Conservation (phyloP, 352 stramenopile species). For the Globisporangium sylvaticum region DNA sequence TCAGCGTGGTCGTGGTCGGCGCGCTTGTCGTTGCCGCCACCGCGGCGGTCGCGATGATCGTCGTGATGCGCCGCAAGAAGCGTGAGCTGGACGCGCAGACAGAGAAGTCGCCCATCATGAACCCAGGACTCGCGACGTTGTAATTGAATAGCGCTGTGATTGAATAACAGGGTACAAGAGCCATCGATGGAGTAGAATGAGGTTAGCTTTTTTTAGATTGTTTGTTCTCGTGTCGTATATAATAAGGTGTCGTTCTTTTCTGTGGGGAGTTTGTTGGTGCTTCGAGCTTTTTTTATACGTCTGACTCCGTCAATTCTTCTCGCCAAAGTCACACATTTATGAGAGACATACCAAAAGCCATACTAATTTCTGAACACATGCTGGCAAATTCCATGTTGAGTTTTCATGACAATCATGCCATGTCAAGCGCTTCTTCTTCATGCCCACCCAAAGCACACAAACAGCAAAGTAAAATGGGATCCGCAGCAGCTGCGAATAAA, state of each 20-base stretch:
- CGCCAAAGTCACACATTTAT: no score
- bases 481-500: neutral
- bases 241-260: no score
- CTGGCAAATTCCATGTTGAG: neutral
- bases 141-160: no score
- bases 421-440: neutral
- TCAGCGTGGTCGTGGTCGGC: conserved; percentile 15
- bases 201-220: no score
- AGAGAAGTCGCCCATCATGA: conserved; percentile 24
- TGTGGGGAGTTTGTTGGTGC: no score
- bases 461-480: neutral
- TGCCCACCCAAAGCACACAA: neutral
- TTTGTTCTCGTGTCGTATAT: no score
- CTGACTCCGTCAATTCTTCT: no score
- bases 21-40: conserved; percentile 16
- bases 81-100: conserved; percentile 23
- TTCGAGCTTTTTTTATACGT: no score
- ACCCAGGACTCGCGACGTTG: conserved; percentile 16
- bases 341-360: neutral
- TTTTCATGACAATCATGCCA: no score
- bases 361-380: conserved; percentile 1
- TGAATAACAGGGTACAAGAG: no score
- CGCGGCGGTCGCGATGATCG: conserved; percentile 21
- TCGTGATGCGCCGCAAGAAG: conserved; percentile 32
- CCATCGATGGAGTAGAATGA: no score